Percentiles rank a stretch among this genome's conserved stretches.
Conservation (phyloP, 2,329 filamentous ascomycete genomes). For the Monosporascus sp. region DNA sequence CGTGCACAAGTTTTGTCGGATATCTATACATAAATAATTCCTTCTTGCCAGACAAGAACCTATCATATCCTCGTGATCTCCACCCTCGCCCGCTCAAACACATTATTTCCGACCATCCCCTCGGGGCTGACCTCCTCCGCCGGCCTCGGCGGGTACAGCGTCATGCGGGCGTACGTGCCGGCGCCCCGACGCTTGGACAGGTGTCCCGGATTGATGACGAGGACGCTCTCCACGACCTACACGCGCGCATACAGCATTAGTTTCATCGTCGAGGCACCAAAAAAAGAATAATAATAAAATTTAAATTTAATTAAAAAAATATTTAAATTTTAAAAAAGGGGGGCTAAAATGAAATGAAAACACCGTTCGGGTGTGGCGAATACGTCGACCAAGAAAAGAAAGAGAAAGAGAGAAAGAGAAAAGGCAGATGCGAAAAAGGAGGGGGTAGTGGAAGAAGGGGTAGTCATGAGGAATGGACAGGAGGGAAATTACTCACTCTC, state of each 20-base stretch:
- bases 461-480: neutral
- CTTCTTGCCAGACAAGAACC: neutral
- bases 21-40: constrained; percentile 10
- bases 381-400: neutral
- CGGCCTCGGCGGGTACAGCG: constrained; percentile 60
- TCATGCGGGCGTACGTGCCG: constrained; percentile 80
- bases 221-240: constrained; percentile 83
- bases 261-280: neutral
- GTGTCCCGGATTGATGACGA: constrained; percentile 86
- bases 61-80: constrained; percentile 75
- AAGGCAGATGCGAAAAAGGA: no score
- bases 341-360: no score
- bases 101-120: constrained; percentile 62
- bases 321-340: no score
- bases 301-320: no score
- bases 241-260: constrained; percentile 7
- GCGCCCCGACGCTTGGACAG: constrained; percentile 79
- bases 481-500: constrained; percentile 54
- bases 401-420: neutral
- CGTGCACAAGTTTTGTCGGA: neutral
- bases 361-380: neutral
- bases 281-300: no score
- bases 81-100: constrained; percentile 79
- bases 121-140: constrained; percentile 49
- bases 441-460: no score